These are phyloP conservation scores for Amorphotheca resinae DNA, from an alignment of 495 filamentous ascomycete species.

Conservation along the genomic window DNA sequence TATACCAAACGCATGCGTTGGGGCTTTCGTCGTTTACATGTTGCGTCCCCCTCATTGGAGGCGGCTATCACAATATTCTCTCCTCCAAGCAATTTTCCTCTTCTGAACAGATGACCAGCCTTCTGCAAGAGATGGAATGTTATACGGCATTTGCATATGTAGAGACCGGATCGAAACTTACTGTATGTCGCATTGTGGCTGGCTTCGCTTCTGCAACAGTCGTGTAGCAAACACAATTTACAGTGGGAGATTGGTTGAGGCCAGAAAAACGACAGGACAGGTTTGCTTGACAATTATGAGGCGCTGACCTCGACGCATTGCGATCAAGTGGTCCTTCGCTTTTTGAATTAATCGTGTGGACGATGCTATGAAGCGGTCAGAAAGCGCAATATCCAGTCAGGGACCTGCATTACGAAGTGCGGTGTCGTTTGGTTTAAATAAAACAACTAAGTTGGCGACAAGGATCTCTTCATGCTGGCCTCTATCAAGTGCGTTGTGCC, in stretches of 20 bases:
- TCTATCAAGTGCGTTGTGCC: conserved; percentile 8
- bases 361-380: conserved; percentile 3
- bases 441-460: neutral
- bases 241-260: conserved; percentile 3
- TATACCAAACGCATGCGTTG: conserved; percentile 5
- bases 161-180: neutral
- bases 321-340: neutral
- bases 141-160: conserved; percentile 13
- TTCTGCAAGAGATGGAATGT: conserved; percentile 2
- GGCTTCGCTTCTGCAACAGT: conserved; percentile 4
- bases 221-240: conserved; percentile 12
- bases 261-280: conserved; percentile 1
- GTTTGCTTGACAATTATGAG: conserved; percentile 13
- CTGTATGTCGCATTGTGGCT: conserved; percentile 11
- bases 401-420: conserved; percentile 3
- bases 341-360: conserved; percentile 12
- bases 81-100: conserved; percentile 11
- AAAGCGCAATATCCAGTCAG: neutral
- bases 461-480: neutral
- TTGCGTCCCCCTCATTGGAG: conserved; percentile 1
- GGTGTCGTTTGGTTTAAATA: conserved; percentile 14
- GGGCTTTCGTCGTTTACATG: neutral
- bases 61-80: neutral
- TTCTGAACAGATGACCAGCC: conserved; percentile 10
- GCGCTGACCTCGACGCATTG: neutral